Percentiles rank a stretch among this genome's conserved stretches.
phyloP scores from a whole-genome alignment of 371 early-diverging fungal genomes.

The Scutellospora calospora region DNA sequence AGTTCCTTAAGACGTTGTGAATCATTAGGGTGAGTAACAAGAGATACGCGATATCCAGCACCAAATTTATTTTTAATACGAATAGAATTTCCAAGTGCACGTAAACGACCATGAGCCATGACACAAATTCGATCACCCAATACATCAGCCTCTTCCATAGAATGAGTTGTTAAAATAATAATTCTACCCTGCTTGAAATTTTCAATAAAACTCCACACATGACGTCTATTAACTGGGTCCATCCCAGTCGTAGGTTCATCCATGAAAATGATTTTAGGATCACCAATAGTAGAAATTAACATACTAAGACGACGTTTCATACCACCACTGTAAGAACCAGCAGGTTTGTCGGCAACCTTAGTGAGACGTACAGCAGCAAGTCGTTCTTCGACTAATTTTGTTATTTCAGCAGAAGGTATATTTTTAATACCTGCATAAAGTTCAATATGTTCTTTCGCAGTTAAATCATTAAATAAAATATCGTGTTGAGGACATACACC shows the following conservation, averaged over 20 bases:
- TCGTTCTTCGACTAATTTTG: conserved; percentile 56
- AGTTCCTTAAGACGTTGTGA: conserved; percentile 50
- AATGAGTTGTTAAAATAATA: conserved; percentile 71
- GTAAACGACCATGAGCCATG: conserved; percentile 73
- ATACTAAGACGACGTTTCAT: conserved; percentile 83
- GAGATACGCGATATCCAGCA: conserved; percentile 64
- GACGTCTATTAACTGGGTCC: conserved; percentile 78
- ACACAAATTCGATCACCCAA: conserved; percentile 72
- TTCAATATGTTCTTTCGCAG: conserved; percentile 69
- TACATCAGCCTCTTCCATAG: conserved; percentile 81
- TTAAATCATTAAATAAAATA: conserved; percentile 73
- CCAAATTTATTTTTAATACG: conserved; percentile 75
- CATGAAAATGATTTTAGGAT: conserved; percentile 77
- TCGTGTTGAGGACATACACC: conserved; percentile 82
- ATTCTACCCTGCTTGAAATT: conserved; percentile 73
- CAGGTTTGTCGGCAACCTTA: conserved; percentile 55
- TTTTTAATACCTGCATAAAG: conserved; percentile 74
- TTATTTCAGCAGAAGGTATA: conserved; percentile 53
- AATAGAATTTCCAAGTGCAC: conserved; percentile 72
- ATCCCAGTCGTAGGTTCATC: conserved; percentile 83
- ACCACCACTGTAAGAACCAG: conserved; percentile 70
- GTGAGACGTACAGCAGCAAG: conserved; percentile 59
- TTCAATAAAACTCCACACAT: conserved; percentile 78
- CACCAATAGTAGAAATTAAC: conserved; percentile 78
- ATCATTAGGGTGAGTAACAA: conserved; percentile 52